Evolutionary conservation across 306 rosid species (phyloP).

Genomic region (Vigna unguiculata): DNA sequence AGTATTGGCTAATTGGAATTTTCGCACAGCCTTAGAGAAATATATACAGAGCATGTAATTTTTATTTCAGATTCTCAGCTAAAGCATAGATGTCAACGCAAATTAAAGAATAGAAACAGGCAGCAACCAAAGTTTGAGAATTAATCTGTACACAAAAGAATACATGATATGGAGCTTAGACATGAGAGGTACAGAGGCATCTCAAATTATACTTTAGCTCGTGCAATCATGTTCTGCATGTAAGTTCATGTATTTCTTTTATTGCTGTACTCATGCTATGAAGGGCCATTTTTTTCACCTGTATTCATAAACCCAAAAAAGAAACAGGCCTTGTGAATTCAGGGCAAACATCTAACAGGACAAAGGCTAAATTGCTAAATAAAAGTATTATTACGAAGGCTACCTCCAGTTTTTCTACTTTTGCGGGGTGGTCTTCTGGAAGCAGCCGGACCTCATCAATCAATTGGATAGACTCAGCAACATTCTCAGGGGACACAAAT

Average conservation of each 20-base stretch:
- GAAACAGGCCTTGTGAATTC: conserved; percentile 39
- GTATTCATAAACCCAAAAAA: conserved; percentile 42
- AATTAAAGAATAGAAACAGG: conserved; percentile 18
- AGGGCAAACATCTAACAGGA: neutral
- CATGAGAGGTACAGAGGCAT: neutral
- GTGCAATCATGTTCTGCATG: conserved; percentile 67
- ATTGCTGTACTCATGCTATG: conserved; percentile 74
- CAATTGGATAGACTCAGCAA: conserved; percentile 72
- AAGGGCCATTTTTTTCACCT: conserved; percentile 92
- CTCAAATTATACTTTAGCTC: neutral
- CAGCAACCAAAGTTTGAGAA: conserved; percentile 39
- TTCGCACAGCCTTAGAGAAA: neutral
- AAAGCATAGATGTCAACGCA: conserved; percentile 31
- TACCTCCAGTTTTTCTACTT: conserved; percentile 86
- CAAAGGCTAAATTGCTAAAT: conserved; percentile 1
- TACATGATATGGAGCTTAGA: conserved; percentile 16
- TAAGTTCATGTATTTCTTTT: conserved; percentile 82
- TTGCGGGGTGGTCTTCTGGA: conserved; percentile 78
- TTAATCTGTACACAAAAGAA: conserved; percentile 43
- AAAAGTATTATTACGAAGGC: conserved; percentile 24
- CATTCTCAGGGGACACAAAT: conserved; percentile 90
- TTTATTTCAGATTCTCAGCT: conserved; percentile 38
- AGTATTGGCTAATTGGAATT: too few relatives aligned
- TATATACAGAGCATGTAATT: conserved; percentile 6
- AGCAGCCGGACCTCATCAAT: conserved; percentile 74